Percentiles rank a stretch among this genome's conserved stretches.
Evolutionary conservation across 805 yeast genomes (phyloP).

Genomic region (Candida gorgasii): DNA sequence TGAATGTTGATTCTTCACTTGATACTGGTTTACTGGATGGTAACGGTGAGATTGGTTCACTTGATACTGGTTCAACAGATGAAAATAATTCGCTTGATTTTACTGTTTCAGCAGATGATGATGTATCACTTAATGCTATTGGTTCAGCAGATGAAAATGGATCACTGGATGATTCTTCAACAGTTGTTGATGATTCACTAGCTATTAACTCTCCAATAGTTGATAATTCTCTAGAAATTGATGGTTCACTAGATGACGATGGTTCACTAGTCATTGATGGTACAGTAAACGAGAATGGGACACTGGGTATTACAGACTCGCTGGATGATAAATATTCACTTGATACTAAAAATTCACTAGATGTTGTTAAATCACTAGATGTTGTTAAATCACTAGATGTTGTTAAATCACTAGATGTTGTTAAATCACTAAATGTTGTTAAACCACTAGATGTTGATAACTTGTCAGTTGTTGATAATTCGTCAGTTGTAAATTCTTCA

Average conservation of each 20-base stretch:
- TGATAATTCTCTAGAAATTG: too few relatives aligned
- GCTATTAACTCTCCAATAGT: too few relatives aligned
- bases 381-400: too few relatives aligned
- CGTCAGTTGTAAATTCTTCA: too few relatives aligned
- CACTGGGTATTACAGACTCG: too few relatives aligned
- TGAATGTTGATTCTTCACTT: background rate
- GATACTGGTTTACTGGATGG: background rate
- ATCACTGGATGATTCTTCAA: background rate
- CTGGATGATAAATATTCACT: too few relatives aligned
- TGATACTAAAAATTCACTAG: too few relatives aligned
- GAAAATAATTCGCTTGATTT: background rate
- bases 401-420: too few relatives aligned
- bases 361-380: background rate
- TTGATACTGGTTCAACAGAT: background rate
- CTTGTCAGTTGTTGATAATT: too few relatives aligned
- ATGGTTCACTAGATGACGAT: background rate
- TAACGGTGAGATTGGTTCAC: background rate
- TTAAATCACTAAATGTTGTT: too few relatives aligned
- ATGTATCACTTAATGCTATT: background rate
- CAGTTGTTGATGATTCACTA: background rate
- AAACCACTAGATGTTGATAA: too few relatives aligned
- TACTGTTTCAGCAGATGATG: background rate
- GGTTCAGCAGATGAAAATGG: background rate
- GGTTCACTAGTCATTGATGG: background rate
- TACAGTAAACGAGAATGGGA: background rate